Base-by-base conservation (phyloP, 2,329 filamentous ascomycete genomes). In the Penicillium sp. region DNA sequence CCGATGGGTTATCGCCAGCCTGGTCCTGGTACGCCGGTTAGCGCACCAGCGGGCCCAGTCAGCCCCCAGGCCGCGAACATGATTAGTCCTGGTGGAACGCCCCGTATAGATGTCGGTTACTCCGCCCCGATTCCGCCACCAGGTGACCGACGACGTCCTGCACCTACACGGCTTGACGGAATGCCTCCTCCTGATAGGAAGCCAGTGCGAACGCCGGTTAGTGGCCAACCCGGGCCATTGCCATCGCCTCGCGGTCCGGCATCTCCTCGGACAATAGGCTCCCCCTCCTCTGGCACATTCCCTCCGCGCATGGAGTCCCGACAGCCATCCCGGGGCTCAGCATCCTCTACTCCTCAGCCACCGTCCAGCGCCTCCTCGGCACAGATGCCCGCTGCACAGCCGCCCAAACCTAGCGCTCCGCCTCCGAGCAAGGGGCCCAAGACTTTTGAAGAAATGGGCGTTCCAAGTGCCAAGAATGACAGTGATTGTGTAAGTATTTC, bases 361-460 rank as follows among this genome's bases (percentile, higher is more conserved):
- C 49, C 62, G 19, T 60, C 69, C 27, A 53, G 62, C 47, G 53
- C 59, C 57, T 75, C 29, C 59, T 71, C 29, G 73, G 77, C 62
- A 62, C 78, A 77, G 52, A 72, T 69, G 39, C 69, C 75, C 33
- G 64, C 68, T 21, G 31, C 43, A 35, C 55, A 64, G 59, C 73
- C 72, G 14, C 59, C 72, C 19, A 68, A 69, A 53, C 57, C 68
- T 26, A 47, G 55, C 42, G 57, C 57, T 42, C 62, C 58, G 54
- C 61, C 84, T 31, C 61, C 84, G 29, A 83, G 83, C 50, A 91
- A 92, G 71, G 95, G 93, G 11, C 93, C 95, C 1, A 91, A 95
- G 67, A 98, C 95, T 0, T 99, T 99, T 74, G 93, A 97, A 72
- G 93, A 96, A 72, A 99, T 99, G 95, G 95, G 95, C 39, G 93